phyloP scores from a whole-genome alignment of 2,329 filamentous ascomycete species.

The Neobulgaria alba region DNA sequence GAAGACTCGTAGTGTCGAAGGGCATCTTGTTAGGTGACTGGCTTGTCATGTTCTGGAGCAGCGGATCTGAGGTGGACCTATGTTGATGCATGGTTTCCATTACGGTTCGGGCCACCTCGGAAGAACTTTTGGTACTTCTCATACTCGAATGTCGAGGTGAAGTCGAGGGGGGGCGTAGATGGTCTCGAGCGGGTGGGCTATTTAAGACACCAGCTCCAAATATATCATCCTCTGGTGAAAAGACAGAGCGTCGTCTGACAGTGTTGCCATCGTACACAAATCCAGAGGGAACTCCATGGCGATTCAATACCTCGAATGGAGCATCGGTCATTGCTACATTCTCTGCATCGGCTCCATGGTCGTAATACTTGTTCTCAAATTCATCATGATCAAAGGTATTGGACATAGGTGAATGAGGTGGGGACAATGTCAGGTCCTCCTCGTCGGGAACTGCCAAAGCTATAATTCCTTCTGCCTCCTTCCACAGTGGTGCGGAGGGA shows the following conservation, averaged over 20 bases:
- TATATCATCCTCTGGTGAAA: slow-evolving; percentile 58
- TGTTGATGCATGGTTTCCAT: slow-evolving; percentile 56
- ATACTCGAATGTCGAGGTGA: slow-evolving; percentile 20
- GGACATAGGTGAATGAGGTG: slow-evolving; percentile 21
- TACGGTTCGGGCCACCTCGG: slow-evolving; percentile 48
- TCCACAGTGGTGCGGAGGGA: slow-evolving; percentile 55
- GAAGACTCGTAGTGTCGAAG: slow-evolving; percentile 62
- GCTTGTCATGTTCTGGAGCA: slow-evolving; percentile 21
- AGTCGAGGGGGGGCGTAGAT: slow-evolving; percentile 17
- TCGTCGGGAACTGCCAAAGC: slow-evolving; percentile 67
- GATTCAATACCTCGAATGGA: slow-evolving; percentile 33
- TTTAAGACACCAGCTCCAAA: slow-evolving; percentile 36
- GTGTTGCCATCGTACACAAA: slow-evolving; percentile 42
- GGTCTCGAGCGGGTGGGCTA: slow-evolving; percentile 30
- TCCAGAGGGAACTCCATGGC: slow-evolving; percentile 17
- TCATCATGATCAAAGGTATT: slow-evolving; percentile 38
- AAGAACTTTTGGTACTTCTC: slow-evolving; percentile 29
- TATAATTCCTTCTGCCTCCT: slow-evolving; percentile 80
- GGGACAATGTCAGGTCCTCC: slow-evolving; percentile 35
- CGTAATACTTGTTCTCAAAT: slow-evolving; percentile 33
- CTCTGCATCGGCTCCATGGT: slow-evolving; percentile 33
- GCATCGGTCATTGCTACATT: slow-evolving; percentile 40
- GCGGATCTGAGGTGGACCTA: slow-evolving; percentile 35
- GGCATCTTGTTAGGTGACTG: slow-evolving; percentile 43
- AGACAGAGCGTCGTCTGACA: slow-evolving; percentile 50